Conservation (phyloP, 768 basidiomycete genomes). For the Lanmaoa rubissima region DNA sequence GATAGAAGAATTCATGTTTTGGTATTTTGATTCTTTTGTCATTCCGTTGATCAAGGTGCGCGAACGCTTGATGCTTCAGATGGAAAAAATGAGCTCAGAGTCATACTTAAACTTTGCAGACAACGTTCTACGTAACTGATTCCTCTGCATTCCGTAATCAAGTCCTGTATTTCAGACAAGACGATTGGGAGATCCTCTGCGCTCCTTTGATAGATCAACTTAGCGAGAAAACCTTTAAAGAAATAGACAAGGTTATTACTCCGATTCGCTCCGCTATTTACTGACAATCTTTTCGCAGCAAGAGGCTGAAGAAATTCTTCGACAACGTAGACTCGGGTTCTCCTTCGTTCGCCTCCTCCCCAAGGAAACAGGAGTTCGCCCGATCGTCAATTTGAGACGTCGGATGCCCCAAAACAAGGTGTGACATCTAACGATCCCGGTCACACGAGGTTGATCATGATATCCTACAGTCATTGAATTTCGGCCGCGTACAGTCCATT, state of each 20-base stretch:
- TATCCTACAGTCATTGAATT: constrained; percentile 31
- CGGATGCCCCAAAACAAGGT: constrained; percentile 41
- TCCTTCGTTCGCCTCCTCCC: constrained; percentile 88
- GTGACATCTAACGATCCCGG: background rate
- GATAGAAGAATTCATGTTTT: constrained; percentile 85
- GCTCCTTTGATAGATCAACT: constrained; percentile 78
- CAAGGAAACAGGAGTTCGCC: constrained; percentile 92
- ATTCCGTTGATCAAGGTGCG: constrained; percentile 74
- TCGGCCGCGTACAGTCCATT: constrained; percentile 57
- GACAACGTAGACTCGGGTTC: constrained; percentile 74
- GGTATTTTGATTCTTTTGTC: constrained; percentile 90
- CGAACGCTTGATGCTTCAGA: background rate
- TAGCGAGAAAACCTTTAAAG: constrained; percentile 63
- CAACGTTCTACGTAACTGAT: constrained; percentile 92
- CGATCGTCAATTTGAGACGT: constrained; percentile 85
- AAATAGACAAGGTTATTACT: constrained; percentile 57
- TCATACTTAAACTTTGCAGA: constrained; percentile 43
- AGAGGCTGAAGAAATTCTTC: constrained; percentile 63
- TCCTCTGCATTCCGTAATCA: constrained; percentile 81
- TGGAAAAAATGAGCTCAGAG: background rate
- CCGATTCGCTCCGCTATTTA: background rate
- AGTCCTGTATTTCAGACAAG: constrained; percentile 89
- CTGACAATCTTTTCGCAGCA: constrained; percentile 37
- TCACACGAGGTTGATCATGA: background rate
- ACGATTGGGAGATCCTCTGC: constrained; percentile 88